Evolutionary conservation across 108 stramenopile genomes (phyloP), one percentile per base, ranked within the genome.

Genomic region (Skeletonema menzelii): DNA sequence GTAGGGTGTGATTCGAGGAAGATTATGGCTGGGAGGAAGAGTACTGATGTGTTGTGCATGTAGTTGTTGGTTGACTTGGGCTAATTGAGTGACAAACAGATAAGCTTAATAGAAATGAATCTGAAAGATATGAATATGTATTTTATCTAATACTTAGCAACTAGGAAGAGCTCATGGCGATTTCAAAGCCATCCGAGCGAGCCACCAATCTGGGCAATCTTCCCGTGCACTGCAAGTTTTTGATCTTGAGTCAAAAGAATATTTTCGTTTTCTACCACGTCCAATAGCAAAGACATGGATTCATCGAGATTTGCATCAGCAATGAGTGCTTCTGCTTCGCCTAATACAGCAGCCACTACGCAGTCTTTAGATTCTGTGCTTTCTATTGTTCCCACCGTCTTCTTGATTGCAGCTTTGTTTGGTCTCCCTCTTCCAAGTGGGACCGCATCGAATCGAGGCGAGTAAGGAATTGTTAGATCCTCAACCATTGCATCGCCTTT

Each of bases 1-100:
- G 86, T 69, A 31, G 93, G 93, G 28, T 95, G 93, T 67, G 84
- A 88, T 56, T 90, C 90, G 46, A 58, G 93, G 13, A 86, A 86
- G 69, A 62, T 61, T 14, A 72, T 89, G 71, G 89, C 82, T 47
- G 77, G 59, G 11, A 56, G 59, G 20, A 78, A 67, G 70, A 70
- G 49, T 15, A 22, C 49, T 6, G 70, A 71, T 37, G 70, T 24
- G 1, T 26, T 71, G 34, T 71, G 70, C 57, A 64, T 78, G 58
- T 78, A 65, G 59, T 20, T n/a, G 22, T 30, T 32, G 49, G 1
- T 20, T 20, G 40, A 3, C 14, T n/a, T 42, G n/a, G 15, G n/a
- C n/a, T 15, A n/a, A 42, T 42, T 4, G 40, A 42, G 40, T 38
- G 15, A 42, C 40, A 42, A n/a, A n/a, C n/a, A n/a, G n/a, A n/a